Base-by-base conservation (phyloP, 768 basidiomycete genomes). In the Cyathus striatus region DNA sequence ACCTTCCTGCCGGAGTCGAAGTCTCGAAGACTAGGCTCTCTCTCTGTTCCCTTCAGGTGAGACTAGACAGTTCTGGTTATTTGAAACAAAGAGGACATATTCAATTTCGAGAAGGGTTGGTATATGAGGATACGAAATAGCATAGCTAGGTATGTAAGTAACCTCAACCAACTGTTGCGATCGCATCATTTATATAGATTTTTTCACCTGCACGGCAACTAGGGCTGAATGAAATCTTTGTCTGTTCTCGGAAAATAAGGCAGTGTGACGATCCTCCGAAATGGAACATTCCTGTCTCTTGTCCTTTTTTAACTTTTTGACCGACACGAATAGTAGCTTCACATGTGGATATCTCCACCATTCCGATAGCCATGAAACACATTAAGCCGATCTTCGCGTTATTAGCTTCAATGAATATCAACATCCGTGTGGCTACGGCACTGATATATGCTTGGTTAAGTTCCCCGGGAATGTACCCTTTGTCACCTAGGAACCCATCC, bases 241-340 rank as follows among this genome's bases (percentile, higher is more conserved):
- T 20, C 35, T 37, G 9, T 10, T 13, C 17, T 18, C 20, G 7
- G 17, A 83, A 81, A 10, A 81, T 46, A 30, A 76, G 48, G 40
- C 65, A 61, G 45, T 76, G 35, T n/a, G 43, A 23, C 24, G 76
- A 80, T 6, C 79, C 79, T 6, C 78, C n/a, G n/a, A n/a, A n/a
- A n/a, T n/a, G n/a, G n/a, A n/a, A n/a, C n/a, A n/a, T n/a, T n/a
- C n/a, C n/a, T n/a, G n/a, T n/a, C n/a, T n/a, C n/a, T n/a, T n/a
- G n/a, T n/a, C n/a, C n/a, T n/a, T n/a, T n/a, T n/a, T 79, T 59
- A 76, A 80, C 54, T 78, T 25, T 79, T 71, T 1, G 81, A 78
- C 74, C 72, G 30, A 56, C 61, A 53, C 57, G 58, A 22, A 79
- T 76, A 0, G 57, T 68, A 21, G 71, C 53, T 46, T 73, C 68